These are phyloP conservation scores for Russula brevipes DNA, from an alignment of 768 basidiomycete species.

Conservation along the genomic window DNA sequence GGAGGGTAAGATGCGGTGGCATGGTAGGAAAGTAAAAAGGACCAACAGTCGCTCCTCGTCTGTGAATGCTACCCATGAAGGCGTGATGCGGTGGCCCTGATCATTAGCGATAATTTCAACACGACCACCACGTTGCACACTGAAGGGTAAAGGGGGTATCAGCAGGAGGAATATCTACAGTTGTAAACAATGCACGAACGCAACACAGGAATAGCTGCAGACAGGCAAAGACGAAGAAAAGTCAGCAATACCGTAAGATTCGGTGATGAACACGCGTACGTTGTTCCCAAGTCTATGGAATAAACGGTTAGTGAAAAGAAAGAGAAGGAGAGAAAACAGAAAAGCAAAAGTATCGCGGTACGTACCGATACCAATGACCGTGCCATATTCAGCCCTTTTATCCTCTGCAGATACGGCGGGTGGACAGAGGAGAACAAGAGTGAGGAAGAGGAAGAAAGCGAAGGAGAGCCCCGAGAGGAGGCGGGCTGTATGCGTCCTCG, in stretches of 20 bases:
- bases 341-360: neutral
- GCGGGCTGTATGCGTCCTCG: slow-evolving; percentile 25
- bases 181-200: slow-evolving; percentile 44
- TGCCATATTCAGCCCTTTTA: slow-evolving; percentile 73
- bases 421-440: slow-evolving; percentile 68
- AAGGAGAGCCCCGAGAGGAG: slow-evolving; percentile 27
- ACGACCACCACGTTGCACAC: slow-evolving; percentile 41
- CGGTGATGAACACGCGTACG: slow-evolving; percentile 41
- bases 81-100: slow-evolving; percentile 59
- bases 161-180: slow-evolving; percentile 35
- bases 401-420: slow-evolving; percentile 58
- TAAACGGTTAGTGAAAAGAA: neutral
- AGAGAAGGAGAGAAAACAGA: neutral
- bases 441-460: slow-evolving; percentile 47
- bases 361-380: slow-evolving; percentile 89
- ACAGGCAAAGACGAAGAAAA: slow-evolving; percentile 24
- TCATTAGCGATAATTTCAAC: slow-evolving; percentile 56
- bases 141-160: neutral
- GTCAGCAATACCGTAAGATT: slow-evolving; percentile 25
- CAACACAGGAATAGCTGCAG: slow-evolving; percentile 88
- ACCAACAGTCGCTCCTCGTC: slow-evolving; percentile 52
- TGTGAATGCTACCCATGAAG: slow-evolving; percentile 57
- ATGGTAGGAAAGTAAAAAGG: neutral
- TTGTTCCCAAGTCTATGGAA: slow-evolving; percentile 79
- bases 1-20: neutral